phyloP scores from a whole-genome alignment of 768 basidiomycete species.

The Lactarius sp. region DNA sequence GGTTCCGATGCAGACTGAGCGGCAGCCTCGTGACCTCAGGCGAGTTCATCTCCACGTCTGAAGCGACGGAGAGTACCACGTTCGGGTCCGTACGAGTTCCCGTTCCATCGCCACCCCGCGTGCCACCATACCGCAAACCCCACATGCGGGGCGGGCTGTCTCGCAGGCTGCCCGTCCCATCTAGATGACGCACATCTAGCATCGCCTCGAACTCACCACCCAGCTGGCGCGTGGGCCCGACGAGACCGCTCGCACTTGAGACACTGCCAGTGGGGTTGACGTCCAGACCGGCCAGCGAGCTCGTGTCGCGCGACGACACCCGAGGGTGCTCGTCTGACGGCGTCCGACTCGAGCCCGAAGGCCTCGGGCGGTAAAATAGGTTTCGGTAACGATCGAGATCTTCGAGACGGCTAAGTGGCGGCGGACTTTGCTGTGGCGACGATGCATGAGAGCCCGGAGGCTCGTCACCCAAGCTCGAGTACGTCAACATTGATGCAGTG shows the following conservation, averaged over 20 bases:
- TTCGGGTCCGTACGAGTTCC: conserved; percentile 23
- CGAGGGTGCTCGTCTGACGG: conserved; percentile 24
- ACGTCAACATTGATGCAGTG: conserved; percentile 20
- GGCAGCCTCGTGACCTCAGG: conserved; percentile 27
- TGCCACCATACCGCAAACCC: conserved; percentile 27
- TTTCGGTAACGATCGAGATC: conserved; percentile 73
- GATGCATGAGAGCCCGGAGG: conserved; percentile 31
- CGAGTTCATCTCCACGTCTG: conserved; percentile 14
- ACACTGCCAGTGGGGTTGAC: conserved; percentile 25
- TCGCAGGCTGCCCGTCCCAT: background rate
- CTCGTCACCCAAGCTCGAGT: conserved; percentile 8
- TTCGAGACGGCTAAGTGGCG: conserved; percentile 53
- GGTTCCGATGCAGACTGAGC: conserved; percentile 30
- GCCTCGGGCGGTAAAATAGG: conserved; percentile 57
- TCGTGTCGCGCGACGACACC: conserved; percentile 18
- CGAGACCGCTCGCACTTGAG: conserved; percentile 30
- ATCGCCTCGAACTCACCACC: conserved; percentile 35
- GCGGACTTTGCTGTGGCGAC: conserved; percentile 43
- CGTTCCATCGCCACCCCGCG: conserved; percentile 20
- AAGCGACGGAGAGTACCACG: conserved; percentile 25
- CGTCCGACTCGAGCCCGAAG: conserved; percentile 11
- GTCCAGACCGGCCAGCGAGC: conserved; percentile 26
- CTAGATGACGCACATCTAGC: conserved; percentile 9
- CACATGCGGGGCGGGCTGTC: conserved; percentile 23
- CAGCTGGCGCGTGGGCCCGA: conserved; percentile 39